Percentiles rank a stretch among this genome's conserved stretches.
phyloP scores from a whole-genome alignment of 2,329 filamentous ascomycete genomes.

The Ophiostoma sp. region DNA sequence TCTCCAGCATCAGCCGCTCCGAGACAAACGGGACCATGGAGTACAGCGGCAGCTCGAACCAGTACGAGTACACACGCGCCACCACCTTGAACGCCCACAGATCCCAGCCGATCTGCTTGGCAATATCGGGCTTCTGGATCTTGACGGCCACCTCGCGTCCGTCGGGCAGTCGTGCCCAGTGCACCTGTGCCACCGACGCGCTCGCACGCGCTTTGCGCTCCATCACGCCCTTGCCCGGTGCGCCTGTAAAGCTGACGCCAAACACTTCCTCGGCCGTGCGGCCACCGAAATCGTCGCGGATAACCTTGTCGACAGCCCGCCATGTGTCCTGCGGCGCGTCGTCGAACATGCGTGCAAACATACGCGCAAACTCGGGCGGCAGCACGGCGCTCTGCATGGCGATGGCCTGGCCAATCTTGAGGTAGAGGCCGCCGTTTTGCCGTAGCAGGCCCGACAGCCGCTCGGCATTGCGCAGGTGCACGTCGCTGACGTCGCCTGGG shows the following conservation, averaged over 20 bases:
- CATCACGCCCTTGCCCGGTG: conserved; percentile 54
- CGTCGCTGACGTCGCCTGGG: conserved; percentile 62
- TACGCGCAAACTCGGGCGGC: conserved; percentile 89
- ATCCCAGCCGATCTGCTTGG: conserved; percentile 87
- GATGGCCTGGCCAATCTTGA: conserved; percentile 97
- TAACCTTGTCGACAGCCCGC: conserved; percentile 77
- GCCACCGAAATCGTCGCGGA: conserved; percentile 81
- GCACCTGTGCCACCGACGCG: conserved; percentile 93
- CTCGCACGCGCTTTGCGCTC: conserved; percentile 61
- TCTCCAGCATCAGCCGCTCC: conserved; percentile 86
- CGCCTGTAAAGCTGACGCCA: conserved; percentile 73
- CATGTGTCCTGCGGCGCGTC: conserved; percentile 91
- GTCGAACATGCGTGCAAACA: conserved; percentile 96
- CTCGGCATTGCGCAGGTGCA: conserved; percentile 80
- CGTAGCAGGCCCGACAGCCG: conserved; percentile 75
- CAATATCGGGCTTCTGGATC: conserved; percentile 93
- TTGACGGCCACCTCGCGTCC: conserved; percentile 92
- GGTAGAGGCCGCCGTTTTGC: conserved; percentile 83
- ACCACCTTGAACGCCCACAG: conserved; percentile 93
- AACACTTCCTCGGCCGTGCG: conserved; percentile 85
- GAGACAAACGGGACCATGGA: conserved; percentile 86
- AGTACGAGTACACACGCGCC: conserved; percentile 72
- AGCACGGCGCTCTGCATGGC: conserved; percentile 96
- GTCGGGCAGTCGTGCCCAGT: conserved; percentile 82
- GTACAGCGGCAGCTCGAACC: conserved; percentile 91